These are phyloP conservation scores for Ogataea salicorniae DNA, from an alignment of 805 yeast species.

Conservation along the genomic window DNA sequence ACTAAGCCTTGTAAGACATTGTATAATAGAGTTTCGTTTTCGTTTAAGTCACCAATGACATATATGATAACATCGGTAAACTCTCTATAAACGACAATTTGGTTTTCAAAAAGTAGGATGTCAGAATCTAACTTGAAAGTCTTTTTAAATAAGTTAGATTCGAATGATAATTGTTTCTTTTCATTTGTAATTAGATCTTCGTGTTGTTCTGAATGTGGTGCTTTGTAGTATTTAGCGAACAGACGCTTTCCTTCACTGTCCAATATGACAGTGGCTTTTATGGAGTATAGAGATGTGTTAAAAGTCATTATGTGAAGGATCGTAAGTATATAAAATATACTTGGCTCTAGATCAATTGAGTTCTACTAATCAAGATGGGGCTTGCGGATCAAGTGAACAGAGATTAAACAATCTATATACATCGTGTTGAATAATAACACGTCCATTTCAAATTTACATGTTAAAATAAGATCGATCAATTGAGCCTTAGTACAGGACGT, in stretches of 20 bases:
- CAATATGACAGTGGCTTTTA: slow-evolving; percentile 73
- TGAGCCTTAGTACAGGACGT: no score
- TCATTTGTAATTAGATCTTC: slow-evolving; percentile 26
- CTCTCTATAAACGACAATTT: slow-evolving; percentile 83
- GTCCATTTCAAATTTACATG: no score
- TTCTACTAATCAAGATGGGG: no score
- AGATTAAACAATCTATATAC: no score
- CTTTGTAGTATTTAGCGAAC: slow-evolving; percentile 77
- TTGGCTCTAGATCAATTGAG: no score
- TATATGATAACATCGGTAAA: slow-evolving; percentile 68
- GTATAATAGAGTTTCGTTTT: slow-evolving; percentile 78
- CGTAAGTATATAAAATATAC: no score
- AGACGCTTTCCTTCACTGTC: slow-evolving; percentile 79
- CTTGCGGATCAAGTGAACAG: no score
- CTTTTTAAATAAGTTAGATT: slow-evolving; percentile 62
- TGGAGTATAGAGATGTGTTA: slow-evolving; percentile 63
- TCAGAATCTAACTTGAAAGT: slow-evolving; percentile 80
- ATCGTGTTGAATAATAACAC: no score
- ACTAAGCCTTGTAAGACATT: slow-evolving; percentile 70
- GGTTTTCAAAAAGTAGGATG: slow-evolving; percentile 71
- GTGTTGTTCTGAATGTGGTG: slow-evolving; percentile 45
- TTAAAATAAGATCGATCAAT: no score
- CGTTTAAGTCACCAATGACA: slow-evolving; percentile 69
- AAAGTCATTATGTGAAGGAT: slow-evolving; percentile 17
- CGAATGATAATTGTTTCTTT: slow-evolving; percentile 74